Evolutionary conservation across 192 early-diverging fungal species (phyloP), one percentile per base, ranked within the genome.

Genomic region (Podila minutissima): DNA sequence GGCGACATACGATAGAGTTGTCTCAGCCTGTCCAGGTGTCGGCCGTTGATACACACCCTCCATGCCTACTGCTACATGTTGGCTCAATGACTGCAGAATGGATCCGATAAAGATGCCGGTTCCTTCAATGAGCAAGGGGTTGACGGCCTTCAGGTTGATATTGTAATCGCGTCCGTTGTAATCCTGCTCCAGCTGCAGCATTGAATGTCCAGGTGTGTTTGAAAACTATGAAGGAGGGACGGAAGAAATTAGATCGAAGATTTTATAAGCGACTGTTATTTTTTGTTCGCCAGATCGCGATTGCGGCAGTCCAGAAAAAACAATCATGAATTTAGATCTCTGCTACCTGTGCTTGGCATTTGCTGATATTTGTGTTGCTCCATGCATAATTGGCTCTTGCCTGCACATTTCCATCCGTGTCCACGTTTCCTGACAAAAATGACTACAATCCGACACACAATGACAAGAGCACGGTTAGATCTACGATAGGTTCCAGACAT

Each of bases 141-240:
- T 98, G 85, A 98, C 91, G 53, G 93, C 95, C 88, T 98, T 99
- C 81, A 95, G 63, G 83, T 94, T 97, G 74, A 94, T 62, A 57
- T 96, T 91, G 82, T 89, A 98, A 83, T 98, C 97, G 15, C 88
- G 72, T 35, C 97, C 97, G 55, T 90, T 89, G 84, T 96, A 93
- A 74, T 99, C 98, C 82, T 94, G 93, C 76, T 99, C 98, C 28
- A 95, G 66, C 77, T 96, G 93, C 31, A 98, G 67, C 94, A 97
- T 96, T 60, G 93, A 95, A 70, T 98, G 94, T 64, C 92, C 93
- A 31, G 93, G 91, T 20, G 77, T 87, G 66, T 85, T 86, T 65
- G 90, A 90, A 55, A 97, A 64, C 88, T 89, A 63, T 6, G 29
- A 9, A 8, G 15, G 8, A 29, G 22, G 20, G 2, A 0, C 8